Evolutionary conservation across 352 stramenopile species (phyloP).

Genomic region (Phytophthora pseudosyringae): DNA sequence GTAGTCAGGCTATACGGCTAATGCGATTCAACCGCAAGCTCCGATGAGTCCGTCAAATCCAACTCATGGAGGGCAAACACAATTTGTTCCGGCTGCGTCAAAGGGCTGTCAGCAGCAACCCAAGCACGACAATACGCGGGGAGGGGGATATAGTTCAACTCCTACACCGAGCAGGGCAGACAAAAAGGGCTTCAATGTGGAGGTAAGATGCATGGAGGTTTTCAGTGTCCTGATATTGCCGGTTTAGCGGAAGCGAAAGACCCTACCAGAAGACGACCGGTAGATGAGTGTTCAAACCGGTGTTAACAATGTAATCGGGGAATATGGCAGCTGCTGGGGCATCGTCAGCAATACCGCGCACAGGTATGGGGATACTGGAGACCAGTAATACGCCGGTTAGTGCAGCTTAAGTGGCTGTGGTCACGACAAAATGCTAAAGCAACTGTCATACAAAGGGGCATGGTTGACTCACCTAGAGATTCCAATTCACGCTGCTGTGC

Average conservation of each 20-base stretch:
- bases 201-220: slow-evolving; percentile 11
- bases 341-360: slow-evolving; percentile 11
- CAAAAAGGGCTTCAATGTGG: slow-evolving; percentile 10
- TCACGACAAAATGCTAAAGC: slow-evolving; percentile 16
- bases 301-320: neutral
- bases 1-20: neutral
- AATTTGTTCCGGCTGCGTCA: neutral
- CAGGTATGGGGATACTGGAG: slow-evolving; percentile 4
- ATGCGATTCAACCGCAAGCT: neutral
- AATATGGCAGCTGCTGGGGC: neutral
- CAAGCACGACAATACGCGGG: neutral
- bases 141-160: neutral
- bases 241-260: slow-evolving; percentile 9
- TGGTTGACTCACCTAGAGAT: slow-evolving; percentile 1
- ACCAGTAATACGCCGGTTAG: slow-evolving; percentile 12
- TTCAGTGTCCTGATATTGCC: slow-evolving; percentile 10
- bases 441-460: neutral
- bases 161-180: neutral
- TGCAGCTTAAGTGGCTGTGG: slow-evolving; percentile 11
- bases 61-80: neutral
- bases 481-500: neutral
- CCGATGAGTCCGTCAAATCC: neutral
- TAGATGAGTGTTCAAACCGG: slow-evolving; percentile 14
- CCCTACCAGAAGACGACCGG: slow-evolving; percentile 5
- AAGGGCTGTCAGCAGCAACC: neutral